phyloP scores from a whole-genome alignment of 441 rosid genomes.

The Brassica hybrid region DNA sequence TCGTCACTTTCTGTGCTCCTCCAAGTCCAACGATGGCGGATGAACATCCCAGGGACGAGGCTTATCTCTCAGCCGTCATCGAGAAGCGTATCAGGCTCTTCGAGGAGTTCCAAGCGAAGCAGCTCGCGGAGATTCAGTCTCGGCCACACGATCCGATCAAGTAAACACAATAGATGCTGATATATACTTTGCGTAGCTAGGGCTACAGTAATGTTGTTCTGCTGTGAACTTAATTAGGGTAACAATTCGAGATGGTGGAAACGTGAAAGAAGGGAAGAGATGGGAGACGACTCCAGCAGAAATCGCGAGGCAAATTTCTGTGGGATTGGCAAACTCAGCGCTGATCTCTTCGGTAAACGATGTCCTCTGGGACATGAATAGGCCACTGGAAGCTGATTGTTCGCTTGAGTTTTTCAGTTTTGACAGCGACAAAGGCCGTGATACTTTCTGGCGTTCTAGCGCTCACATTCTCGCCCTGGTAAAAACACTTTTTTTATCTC shows the following conservation, averaged over 20 bases:
- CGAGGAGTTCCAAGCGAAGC: constrained; percentile 68
- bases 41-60: constrained; percentile 52
- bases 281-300: constrained; percentile 84
- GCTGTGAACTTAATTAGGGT: constrained; percentile 49
- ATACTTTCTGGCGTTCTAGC: constrained; percentile 99
- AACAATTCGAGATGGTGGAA: constrained; percentile 61
- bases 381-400: constrained; percentile 82
- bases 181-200: background rate
- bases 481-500: background rate
- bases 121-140: constrained; percentile 58
- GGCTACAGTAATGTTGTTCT: background rate
- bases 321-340: background rate
- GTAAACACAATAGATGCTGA: constrained; percentile 37
- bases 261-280: constrained; percentile 80
- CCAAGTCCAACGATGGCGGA: constrained; percentile 47
- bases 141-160: constrained; percentile 76
- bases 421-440: constrained; percentile 85
- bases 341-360: constrained; percentile 74
- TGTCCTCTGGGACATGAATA: constrained; percentile 82
- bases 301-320: constrained; percentile 44
- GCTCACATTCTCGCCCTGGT: constrained; percentile 99
- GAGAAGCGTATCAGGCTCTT: constrained; percentile 75
- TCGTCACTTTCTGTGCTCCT: too few relatives aligned
- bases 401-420: constrained; percentile 75
- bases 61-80: constrained; percentile 53